Conservation (phyloP, 192 early-diverging fungal genomes). For the Coemansia sp. region DNA sequence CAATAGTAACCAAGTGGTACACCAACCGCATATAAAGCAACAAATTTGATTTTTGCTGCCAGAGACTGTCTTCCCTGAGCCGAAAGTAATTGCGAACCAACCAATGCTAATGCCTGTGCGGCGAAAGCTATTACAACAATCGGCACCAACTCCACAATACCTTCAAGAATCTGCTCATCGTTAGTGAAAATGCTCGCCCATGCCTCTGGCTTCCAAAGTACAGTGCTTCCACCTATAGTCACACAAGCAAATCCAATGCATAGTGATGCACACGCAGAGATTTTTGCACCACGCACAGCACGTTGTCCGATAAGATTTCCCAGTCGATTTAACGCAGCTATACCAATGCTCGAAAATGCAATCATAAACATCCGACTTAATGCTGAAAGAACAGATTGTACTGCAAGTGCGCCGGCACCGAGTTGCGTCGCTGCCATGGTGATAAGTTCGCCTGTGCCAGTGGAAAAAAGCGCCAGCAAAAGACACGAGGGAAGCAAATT, state of each 20-base stretch:
- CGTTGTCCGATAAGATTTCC: constrained; percentile 70
- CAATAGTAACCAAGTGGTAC: constrained; percentile 59
- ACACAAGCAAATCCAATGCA: constrained; percentile 17
- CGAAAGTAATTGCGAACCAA: constrained; percentile 60
- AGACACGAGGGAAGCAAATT: constrained; percentile 31
- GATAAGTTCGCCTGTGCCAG: constrained; percentile 63
- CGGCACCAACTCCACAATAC: constrained; percentile 14
- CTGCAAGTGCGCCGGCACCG: constrained; percentile 68
- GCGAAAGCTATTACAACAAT: constrained; percentile 28
- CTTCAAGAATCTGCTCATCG: constrained; percentile 17
- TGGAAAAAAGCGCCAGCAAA: constrained; percentile 36
- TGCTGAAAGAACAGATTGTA: constrained; percentile 76
- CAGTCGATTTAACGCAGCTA: constrained; percentile 78
- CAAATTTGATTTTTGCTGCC: constrained; percentile 55
- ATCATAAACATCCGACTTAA: constrained; percentile 69
- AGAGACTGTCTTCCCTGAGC: constrained; percentile 58
- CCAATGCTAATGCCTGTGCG: constrained; percentile 39
- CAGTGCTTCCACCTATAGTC: constrained; percentile 39
- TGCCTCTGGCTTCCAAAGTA: constrained; percentile 11
- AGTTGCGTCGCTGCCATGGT: constrained; percentile 79
- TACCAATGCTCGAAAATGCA: constrained; percentile 65
- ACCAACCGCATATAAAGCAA: constrained; percentile 54
- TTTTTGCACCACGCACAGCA: constrained; percentile 25
- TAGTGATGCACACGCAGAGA: constrained; percentile 34
- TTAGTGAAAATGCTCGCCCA: constrained; percentile 59